A percentile compares a stretch with the other conserved stretches of the same genome.
Evolutionary conservation across 1,284 basidiomycete species (phyloP).

Genomic region (Melampsora abietis-canadensis): DNA sequence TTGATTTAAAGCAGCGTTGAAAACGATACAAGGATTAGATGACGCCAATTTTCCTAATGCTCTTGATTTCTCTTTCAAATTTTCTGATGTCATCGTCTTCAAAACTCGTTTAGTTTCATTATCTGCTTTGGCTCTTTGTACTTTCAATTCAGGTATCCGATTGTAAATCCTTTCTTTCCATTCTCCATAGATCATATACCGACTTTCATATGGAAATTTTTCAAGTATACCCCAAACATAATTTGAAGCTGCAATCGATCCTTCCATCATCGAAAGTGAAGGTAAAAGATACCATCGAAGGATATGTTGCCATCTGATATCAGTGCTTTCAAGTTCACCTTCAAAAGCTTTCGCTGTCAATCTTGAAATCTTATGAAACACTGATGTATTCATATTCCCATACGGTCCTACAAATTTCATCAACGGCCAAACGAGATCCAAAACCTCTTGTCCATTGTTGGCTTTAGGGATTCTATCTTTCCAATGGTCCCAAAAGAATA

Average conservation of each 20-base stretch:
- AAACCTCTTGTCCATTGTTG: slow-evolving; percentile 64
- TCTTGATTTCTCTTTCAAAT: slow-evolving; percentile 74
- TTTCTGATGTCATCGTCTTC: slow-evolving; percentile 69
- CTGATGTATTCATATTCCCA: slow-evolving; percentile 65
- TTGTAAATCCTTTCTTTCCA: slow-evolving; percentile 72
- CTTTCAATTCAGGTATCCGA: slow-evolving; percentile 54
- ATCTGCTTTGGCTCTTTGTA: slow-evolving; percentile 58
- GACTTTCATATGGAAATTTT: slow-evolving; percentile 70
- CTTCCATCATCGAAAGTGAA: slow-evolving; percentile 75
- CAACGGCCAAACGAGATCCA: slow-evolving; percentile 47
- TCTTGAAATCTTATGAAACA: slow-evolving; percentile 60
- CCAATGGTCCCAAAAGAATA: slow-evolving; percentile 89
- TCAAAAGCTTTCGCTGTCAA: slow-evolving; percentile 48
- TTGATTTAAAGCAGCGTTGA: slow-evolving; percentile 83
- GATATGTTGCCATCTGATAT: slow-evolving; percentile 68
- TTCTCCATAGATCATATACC: slow-evolving; percentile 90
- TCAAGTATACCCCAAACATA: slow-evolving; percentile 83
- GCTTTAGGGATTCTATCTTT: slow-evolving; percentile 67
- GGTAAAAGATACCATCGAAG: slow-evolving; percentile 79
- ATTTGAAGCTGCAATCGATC: slow-evolving; percentile 78
- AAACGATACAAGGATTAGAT: slow-evolving; percentile 88
- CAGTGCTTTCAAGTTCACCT: slow-evolving; percentile 50
- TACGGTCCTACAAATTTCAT: slow-evolving; percentile 68
- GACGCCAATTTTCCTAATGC: slow-evolving; percentile 91
- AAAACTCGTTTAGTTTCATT: slow-evolving; percentile 67